Evolutionary conservation across 1,284 basidiomycete genomes (phyloP).

Genomic region (Ustilago esculenta): DNA sequence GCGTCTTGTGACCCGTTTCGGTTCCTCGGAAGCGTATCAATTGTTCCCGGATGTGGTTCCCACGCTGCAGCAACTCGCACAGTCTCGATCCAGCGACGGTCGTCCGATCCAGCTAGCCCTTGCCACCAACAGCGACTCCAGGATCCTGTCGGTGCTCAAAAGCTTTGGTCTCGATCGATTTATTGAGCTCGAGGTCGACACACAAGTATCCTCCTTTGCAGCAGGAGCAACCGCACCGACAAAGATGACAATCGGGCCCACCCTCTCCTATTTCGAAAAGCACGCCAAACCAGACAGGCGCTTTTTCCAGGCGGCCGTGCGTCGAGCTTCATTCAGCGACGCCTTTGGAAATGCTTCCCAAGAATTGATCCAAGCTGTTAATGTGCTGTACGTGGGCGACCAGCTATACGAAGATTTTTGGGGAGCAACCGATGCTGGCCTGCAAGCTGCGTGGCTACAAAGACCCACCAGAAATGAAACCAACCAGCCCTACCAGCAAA

Average conservation of each 20-base stretch:
- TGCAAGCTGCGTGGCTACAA: constrained; percentile 49
- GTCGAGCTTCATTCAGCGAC: constrained; percentile 5
- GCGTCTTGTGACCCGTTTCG: constrained; percentile 38
- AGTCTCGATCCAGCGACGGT: neutral
- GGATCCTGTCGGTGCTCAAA: constrained; percentile 41
- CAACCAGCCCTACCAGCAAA: constrained; percentile 31
- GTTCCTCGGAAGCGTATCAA: constrained; percentile 35
- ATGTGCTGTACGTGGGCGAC: constrained; percentile 52
- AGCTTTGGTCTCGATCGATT: constrained; percentile 31
- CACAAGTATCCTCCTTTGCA: neutral
- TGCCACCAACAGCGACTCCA: constrained; percentile 50
- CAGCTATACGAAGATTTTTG: constrained; percentile 54
- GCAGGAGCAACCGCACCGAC: too few relatives aligned
- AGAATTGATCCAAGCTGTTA: neutral
- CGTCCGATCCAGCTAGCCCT: constrained; percentile 17
- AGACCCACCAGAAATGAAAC: constrained; percentile 16
- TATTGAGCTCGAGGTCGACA: constrained; percentile 27
- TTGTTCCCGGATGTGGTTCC: constrained; percentile 46
- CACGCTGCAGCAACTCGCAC: constrained; percentile 13
- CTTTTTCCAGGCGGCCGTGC: constrained; percentile 46
- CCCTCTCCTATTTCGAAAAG: constrained; percentile 45
- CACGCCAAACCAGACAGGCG: constrained; percentile 38
- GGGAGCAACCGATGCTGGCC: constrained; percentile 41
- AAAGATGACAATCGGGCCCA: constrained; percentile 23
- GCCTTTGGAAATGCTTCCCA: too few relatives aligned